Evolutionary conservation across 371 early-diverging fungal genomes (phyloP).

Genomic region (Mucor plumbeus): DNA sequence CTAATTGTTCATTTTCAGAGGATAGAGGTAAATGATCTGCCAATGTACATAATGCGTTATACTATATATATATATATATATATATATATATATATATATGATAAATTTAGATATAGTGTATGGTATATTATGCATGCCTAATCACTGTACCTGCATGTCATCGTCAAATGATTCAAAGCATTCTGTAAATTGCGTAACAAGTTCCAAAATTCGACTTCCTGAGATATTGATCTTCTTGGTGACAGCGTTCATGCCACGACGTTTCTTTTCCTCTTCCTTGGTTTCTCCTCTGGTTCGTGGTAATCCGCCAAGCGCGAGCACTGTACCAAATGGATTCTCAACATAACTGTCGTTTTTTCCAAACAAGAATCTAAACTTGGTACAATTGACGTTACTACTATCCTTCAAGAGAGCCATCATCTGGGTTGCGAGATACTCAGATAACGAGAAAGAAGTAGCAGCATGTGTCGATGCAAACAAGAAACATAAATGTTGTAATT

Average conservation of each 20-base stretch:
- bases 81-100: background rate
- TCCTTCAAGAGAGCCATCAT: constrained; percentile 19
- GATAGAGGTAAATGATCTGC: background rate
- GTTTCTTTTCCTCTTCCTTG: constrained; percentile 30
- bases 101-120: background rate
- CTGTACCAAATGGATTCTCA: constrained; percentile 44
- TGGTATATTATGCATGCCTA: background rate
- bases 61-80: background rate
- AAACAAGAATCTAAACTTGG: constrained; percentile 18
- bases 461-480: constrained; percentile 58
- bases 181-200: constrained; percentile 28
- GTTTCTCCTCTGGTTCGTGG: constrained; percentile 13
- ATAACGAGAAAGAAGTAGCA: constrained; percentile 57
- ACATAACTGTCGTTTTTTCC: constrained; percentile 26
- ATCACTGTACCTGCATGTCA: background rate
- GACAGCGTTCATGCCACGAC: constrained; percentile 62
- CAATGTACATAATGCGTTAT: background rate
- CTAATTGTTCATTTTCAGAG: background rate
- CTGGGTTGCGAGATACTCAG: constrained; percentile 58
- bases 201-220: constrained; percentile 49
- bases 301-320: constrained; percentile 55
- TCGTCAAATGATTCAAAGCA: background rate
- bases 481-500: constrained; percentile 33
- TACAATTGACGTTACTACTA: background rate
- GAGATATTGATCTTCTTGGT: constrained; percentile 53